Evolutionary conservation across 805 yeast genomes (phyloP), one percentile per base, ranked within the genome.

Genomic region (Wickerhamiella parazyma): DNA sequence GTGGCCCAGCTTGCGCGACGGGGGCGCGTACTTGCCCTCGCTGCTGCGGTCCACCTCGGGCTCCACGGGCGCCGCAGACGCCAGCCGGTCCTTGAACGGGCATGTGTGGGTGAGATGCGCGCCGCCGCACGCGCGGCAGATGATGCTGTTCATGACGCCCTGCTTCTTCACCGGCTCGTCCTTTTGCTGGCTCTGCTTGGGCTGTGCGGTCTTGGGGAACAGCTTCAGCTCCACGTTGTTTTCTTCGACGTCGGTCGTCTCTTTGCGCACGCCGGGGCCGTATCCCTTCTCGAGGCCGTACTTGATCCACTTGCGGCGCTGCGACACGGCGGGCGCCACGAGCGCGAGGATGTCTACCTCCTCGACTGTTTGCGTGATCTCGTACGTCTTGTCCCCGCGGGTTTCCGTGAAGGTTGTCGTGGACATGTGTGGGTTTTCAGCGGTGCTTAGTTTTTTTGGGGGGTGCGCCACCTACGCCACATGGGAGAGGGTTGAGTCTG

Each of bases 121-220:
- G 59, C 95, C 95, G 48, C 81, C 82, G 80, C 99, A 91, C 44
- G 73, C 68, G 74, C 96, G 83, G 75, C 98, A 91, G 55, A 65
- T 67, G 49, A 73, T 61, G 39, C 45, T 41, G 36, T 46, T 21
- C 54, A 67, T 69, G 51, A 67, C 66, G 60, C 63, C 63, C 51
- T 61, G 65, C 59, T 64, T 66, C 68, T 60, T 70, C 60, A 66
- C 65, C 56, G 63, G 65, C 58, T 63, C 70, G 43, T 64, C 61
- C 42, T 65, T 68, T 55, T 71, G 71, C 55, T 66, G 65, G 48
- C 67, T 69, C 49, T 66, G 65, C 60, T 75, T 80, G 37, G 51
- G 42, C 38, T 47, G 49, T 41, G 49, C 49, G 28, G 53, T 42
- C 49, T 55, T 52, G 44, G 58, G 73, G 45, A 83, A 79, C 53